A percentile compares a stretch with the other conserved stretches of the same genome.
phyloP scores from a whole-genome alignment of 75 land plant genomes.

The Adiantum capillusveneris region DNA sequence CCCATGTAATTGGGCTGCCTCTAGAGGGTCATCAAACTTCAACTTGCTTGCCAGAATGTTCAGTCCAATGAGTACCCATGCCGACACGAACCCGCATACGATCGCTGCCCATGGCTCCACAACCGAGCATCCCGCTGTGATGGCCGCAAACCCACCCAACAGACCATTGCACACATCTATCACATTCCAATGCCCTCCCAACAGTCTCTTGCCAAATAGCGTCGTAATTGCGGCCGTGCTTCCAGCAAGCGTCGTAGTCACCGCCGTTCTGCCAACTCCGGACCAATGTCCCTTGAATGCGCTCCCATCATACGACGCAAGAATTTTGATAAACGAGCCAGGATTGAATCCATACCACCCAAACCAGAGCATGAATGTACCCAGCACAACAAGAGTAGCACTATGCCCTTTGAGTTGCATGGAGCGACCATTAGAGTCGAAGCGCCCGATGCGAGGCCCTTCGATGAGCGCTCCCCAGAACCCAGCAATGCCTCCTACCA shows the following conservation, averaged over 20 bases:
- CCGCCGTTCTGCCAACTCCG: slow-evolving; percentile 75
- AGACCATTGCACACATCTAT: too few relatives aligned
- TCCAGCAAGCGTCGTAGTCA: slow-evolving; percentile 75
- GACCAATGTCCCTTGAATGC: slow-evolving; percentile 62
- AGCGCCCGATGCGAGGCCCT: slow-evolving; percentile 30
- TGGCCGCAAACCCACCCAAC: slow-evolving; percentile 78
- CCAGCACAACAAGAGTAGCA: slow-evolving; percentile 28
- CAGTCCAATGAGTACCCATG: slow-evolving; percentile 60
- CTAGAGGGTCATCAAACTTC: slow-evolving; percentile 70
- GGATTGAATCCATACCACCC: slow-evolving; percentile 67
- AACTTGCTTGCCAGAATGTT: slow-evolving; percentile 41
- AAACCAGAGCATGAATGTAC: slow-evolving; percentile 33
- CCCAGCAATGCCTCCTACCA: slow-evolving; percentile 35
- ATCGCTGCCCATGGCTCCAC: slow-evolving; percentile 81
- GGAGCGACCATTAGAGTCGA: slow-evolving; percentile 11
- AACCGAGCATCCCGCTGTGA: slow-evolving; percentile 68
- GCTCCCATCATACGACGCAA: slow-evolving; percentile 13
- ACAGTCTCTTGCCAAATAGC: slow-evolving; percentile 39
- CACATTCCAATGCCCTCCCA: slow-evolving; percentile 74
- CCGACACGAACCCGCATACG: too few relatives aligned
- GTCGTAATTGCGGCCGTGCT: slow-evolving; percentile 60
- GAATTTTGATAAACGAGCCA: slow-evolving; percentile 59
- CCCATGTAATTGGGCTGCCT: too few relatives aligned
- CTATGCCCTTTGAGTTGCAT: slow-evolving; percentile 17
- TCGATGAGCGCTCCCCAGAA: slow-evolving; percentile 28